Percentiles rank a stretch among this genome's conserved stretches.
These are phyloP conservation scores for Aureobasidium sp. DNA, from an alignment of 2,329 filamentous ascomycete species.

Conservation along the genomic window DNA sequence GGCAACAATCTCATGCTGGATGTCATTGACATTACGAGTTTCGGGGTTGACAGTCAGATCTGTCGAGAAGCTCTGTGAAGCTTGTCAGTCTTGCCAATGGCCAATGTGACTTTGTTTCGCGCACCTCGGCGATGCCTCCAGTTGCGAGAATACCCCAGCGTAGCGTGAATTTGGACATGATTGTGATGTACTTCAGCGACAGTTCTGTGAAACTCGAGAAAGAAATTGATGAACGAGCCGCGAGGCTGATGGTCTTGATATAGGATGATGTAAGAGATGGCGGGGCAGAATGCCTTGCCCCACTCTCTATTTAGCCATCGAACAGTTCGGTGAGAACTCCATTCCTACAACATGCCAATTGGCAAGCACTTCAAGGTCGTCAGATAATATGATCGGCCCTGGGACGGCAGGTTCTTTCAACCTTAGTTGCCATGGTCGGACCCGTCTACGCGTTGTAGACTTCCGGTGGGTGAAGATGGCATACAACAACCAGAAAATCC, in stretches of 20 bases:
- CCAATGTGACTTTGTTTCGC: no score
- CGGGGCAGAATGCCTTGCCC: constrained; percentile 8
- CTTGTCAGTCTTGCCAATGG: not conserved
- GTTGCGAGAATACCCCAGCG: constrained; percentile 43
- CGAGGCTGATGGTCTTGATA: not conserved
- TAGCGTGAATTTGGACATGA: constrained; percentile 18
- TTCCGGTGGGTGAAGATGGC: no score
- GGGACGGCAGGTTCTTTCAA: no score
- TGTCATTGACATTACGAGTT: constrained; percentile 60
- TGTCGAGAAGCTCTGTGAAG: constrained; percentile 50
- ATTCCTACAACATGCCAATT: not conserved
- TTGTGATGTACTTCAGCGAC: not conserved
- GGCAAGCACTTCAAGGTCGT: not conserved
- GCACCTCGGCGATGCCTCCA: constrained; percentile 38
- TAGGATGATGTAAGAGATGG: constrained; percentile 9
- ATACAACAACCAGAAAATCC: no score
- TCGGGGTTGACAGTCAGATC: constrained; percentile 71
- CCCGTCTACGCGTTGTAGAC: no score
- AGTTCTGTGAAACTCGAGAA: not conserved
- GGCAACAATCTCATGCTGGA: constrained; percentile 70
- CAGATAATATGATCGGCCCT: not conserved
- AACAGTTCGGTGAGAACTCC: constrained; percentile 5
- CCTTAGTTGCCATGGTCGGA: no score
- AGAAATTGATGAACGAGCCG: not conserved
- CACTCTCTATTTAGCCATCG: not conserved